Evolutionary conservation across 2,329 filamentous ascomycete species (phyloP).

Genomic region (Grosmannia huntii): DNA sequence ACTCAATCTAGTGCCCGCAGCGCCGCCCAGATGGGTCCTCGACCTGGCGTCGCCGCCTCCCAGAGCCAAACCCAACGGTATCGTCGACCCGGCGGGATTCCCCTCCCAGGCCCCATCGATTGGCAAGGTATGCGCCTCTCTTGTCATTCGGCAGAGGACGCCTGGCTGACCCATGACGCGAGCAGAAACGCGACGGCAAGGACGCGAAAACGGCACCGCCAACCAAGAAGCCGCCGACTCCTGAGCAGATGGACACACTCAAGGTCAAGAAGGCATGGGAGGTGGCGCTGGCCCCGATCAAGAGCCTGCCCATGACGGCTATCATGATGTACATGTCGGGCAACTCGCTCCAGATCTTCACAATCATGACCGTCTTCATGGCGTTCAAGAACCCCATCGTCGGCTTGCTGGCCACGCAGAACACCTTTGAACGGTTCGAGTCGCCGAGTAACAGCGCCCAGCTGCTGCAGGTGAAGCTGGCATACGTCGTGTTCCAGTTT

Average conservation of each 20-base stretch:
- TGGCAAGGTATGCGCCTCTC: conserved; percentile 37
- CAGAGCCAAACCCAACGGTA: conserved; percentile 51
- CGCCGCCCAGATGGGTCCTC: conserved; percentile 65
- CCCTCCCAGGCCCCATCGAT: conserved; percentile 35
- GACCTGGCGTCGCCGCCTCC: conserved; percentile 62
- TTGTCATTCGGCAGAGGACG: no score
- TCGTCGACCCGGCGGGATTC: conserved; percentile 82
- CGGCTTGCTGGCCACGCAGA: conserved; percentile 69
- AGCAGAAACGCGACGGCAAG: conserved; percentile 28
- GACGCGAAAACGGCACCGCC: conserved; percentile 20
- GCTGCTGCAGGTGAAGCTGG: conserved; percentile 71
- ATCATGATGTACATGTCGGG: conserved; percentile 99
- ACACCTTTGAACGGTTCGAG: conserved; percentile 84
- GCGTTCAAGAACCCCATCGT: conserved; percentile 93
- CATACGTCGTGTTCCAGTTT: conserved; percentile 80
- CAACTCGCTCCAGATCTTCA: conserved; percentile 96
- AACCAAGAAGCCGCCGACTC: conserved; percentile 46
- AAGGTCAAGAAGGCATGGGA: conserved; percentile 99
- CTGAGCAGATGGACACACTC: conserved; percentile 83
- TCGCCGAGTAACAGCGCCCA: conserved; percentile 62
- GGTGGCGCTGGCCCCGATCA: conserved; percentile 82
- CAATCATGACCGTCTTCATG: conserved; percentile 99
- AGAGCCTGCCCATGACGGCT: conserved; percentile 92
- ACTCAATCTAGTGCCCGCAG: conserved; percentile 8
- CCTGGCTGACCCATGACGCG: no score